Evolutionary conservation across 148 eudicot genomes (phyloP), one percentile per base, ranked within the genome.

Genomic region (Amaranthus cruentus): DNA sequence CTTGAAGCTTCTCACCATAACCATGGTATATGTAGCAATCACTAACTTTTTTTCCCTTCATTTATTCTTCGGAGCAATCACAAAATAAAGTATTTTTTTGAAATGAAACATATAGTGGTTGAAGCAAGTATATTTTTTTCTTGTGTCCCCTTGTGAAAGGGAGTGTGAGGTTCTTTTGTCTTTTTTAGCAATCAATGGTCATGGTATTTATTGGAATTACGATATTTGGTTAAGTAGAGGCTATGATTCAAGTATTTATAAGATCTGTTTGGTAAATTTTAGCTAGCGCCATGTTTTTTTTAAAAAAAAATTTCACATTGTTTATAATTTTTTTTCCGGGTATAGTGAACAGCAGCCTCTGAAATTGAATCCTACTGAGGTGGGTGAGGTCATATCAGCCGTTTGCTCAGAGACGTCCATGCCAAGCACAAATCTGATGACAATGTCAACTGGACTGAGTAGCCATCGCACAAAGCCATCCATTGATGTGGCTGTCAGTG

Each of bases 271-370:
- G n/a, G 18, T 48, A 6, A 49, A 58, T 2, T 38, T 48, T 9
- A 59, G 53, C 47, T 47, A 59, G 53, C 47, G 47, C 52, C 56
- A 28, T 75, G 62, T 46, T 66, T 50, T n/a, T 15, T 15, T 61
- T 3, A 10, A 49, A 46, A 18, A 18, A 18, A 62, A 46, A 59
- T 66, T 66, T 60, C 38, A 43, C 74, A 73, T 46, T 9, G 50
- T 42, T 68, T 61, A 43, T 49, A 12, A 68, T 80, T 55, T 49
- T 68, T 55, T 49, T 68, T 9, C 79, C 2, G 85, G 71, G 43
- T 47, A 73, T 87, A 95, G 98, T 83, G 98, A 91, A 79, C 98
- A 95, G 68, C 98, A 95, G 79, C 98, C 98, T 63, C 82, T 95
- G 84, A 85, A 83, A 60, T 77, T 95, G 83, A 95, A 88, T 87